Conservation (phyloP, 345 rosid genomes). For the Hibiscus tridactylites region DNA sequence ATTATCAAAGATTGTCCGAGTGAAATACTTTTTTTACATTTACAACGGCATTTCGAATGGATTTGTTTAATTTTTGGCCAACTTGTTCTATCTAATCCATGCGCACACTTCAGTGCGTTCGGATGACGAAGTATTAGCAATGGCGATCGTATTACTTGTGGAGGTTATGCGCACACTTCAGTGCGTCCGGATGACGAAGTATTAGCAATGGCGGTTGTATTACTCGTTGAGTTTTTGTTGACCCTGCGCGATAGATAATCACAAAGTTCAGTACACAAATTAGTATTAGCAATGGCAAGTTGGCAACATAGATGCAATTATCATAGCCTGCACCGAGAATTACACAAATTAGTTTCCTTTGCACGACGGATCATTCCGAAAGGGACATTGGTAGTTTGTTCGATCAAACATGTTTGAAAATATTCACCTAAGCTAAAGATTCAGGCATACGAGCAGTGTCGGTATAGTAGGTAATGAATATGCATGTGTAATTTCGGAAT, state of each 20-base stretch:
- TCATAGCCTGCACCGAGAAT: conserved; percentile 46
- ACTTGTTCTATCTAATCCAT: background rate
- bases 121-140: too few relatives aligned
- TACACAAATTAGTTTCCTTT: background rate
- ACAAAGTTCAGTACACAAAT: too few relatives aligned
- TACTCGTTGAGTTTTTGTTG: background rate
- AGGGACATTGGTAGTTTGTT: background rate
- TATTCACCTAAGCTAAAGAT: background rate
- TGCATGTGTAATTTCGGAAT: background rate
- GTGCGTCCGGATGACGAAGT: too few relatives aligned
- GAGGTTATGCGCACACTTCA: too few relatives aligned
- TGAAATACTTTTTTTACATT: background rate
- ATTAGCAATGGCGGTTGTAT: conserved; percentile 6
- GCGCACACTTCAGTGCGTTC: too few relatives aligned
- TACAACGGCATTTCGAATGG: background rate
- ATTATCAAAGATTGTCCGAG: background rate
- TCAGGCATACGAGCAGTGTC: background rate
- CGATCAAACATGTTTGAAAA: background rate
- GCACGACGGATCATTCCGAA: too few relatives aligned
- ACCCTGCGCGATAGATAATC: too few relatives aligned
- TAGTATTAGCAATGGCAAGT: too few relatives aligned
- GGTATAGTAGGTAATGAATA: background rate
- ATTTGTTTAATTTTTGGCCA: background rate
- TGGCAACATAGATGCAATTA: background rate
- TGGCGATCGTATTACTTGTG: background rate